phyloP scores from a whole-genome alignment of 768 basidiomycete genomes.

The Fomitopsis serialis region DNA sequence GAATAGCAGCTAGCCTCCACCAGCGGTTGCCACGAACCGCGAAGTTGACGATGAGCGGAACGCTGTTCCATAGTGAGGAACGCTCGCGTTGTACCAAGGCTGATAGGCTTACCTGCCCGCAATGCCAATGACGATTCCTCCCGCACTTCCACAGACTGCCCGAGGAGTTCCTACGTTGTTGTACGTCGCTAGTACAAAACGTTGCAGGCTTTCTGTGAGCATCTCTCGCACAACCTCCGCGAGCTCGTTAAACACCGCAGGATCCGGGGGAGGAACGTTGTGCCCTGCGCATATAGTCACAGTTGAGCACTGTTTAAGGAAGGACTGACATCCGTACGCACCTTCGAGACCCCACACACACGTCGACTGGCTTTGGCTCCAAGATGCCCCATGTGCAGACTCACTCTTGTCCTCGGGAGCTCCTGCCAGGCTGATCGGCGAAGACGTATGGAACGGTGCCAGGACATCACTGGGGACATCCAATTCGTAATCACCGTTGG shows the following conservation, averaged over 20 bases:
- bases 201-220: constrained; percentile 57
- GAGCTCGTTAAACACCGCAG: constrained; percentile 55
- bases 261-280: constrained; percentile 48
- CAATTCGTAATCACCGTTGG: constrained; percentile 66
- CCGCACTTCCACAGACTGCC: constrained; percentile 65
- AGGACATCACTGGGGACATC: constrained; percentile 63
- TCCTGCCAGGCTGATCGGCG: constrained; percentile 10
- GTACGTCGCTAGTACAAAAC: constrained; percentile 65
- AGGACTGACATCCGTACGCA: not conserved
- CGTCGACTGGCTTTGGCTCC: not conserved
- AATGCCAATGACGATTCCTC: constrained; percentile 46
- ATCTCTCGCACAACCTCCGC: constrained; percentile 50
- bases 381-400: not conserved
- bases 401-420: not conserved
- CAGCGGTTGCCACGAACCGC: constrained; percentile 43
- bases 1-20: constrained; percentile 54
- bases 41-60: constrained; percentile 37
- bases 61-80: constrained; percentile 9
- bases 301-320: not conserved
- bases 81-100: not conserved
- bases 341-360: not conserved
- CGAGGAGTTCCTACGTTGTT: constrained; percentile 68
- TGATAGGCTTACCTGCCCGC: constrained; percentile 30
- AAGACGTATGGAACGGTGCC: constrained; percentile 33
- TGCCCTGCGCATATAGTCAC: not conserved